These are phyloP conservation scores for Fusarium nurragi DNA, from an alignment of 2,329 filamentous ascomycete species.

Conservation along the genomic window DNA sequence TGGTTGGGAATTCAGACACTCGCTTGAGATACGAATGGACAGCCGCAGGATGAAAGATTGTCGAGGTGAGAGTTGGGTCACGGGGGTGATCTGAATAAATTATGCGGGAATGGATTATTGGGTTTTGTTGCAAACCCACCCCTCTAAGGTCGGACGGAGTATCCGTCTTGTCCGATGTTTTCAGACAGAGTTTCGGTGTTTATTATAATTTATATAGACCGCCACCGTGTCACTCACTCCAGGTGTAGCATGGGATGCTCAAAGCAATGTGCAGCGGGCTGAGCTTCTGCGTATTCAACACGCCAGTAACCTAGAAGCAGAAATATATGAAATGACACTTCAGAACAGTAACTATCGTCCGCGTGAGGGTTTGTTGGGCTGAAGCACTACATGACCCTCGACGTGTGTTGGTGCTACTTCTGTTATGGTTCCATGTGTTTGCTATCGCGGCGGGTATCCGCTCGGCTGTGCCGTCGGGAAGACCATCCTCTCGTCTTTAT, in stretches of 20 bases:
- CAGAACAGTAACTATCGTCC: neutral
- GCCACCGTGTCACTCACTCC: conserved; percentile 10
- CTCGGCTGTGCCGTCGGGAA: conserved; percentile 18
- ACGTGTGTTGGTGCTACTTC: conserved; percentile 5
- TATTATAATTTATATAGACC: neutral
- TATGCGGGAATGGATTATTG: neutral
- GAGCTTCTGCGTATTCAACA: neutral
- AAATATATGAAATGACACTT: neutral
- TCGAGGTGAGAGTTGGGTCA: neutral
- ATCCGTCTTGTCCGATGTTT: neutral
- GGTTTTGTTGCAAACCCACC: neutral
- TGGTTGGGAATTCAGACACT: neutral
- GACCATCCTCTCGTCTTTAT: neutral
- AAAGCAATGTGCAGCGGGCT: neutral
- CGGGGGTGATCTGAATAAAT: neutral
- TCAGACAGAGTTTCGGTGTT: conserved; percentile 3
- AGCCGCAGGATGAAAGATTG: neutral
- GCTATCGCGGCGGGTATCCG: conserved; percentile 22
- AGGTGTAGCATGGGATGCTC: neutral
- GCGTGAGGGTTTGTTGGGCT: neutral
- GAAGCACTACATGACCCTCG: conserved; percentile 2
- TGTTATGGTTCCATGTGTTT: conserved; percentile 22
- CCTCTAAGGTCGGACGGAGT: neutral
- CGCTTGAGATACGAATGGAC: neutral
- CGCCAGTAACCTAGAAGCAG: too few species aligned